phyloP scores from a whole-genome alignment of 1,284 basidiomycete species.

The Hortiboletus rubellus region DNA sequence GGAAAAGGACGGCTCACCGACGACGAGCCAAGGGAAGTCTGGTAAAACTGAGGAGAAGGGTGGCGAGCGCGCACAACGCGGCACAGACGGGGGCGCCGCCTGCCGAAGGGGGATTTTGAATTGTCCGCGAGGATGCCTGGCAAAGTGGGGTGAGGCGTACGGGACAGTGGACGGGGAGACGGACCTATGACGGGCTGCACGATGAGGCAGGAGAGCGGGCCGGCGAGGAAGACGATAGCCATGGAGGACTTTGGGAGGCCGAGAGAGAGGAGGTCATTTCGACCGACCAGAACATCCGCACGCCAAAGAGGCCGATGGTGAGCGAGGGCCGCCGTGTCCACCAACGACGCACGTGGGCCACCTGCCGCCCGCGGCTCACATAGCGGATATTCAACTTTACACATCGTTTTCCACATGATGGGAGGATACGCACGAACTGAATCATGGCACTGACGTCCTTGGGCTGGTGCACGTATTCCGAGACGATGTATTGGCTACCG shows the following conservation, averaged over 20 bases:
- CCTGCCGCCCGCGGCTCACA: no score
- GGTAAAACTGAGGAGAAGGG: conserved; percentile 86
- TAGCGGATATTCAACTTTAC: no score
- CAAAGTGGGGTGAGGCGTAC: not conserved
- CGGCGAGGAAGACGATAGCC: conserved; percentile 92
- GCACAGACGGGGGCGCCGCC: conserved; percentile 74
- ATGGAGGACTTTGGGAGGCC: conserved; percentile 87
- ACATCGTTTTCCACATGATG: not conserved
- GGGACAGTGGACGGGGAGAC: not conserved
- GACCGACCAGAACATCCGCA: conserved; percentile 87
- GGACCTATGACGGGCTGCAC: conserved; percentile 87
- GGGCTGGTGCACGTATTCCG: conserved; percentile 63
- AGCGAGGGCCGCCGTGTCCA: conserved; percentile 69
- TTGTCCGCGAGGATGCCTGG: conserved; percentile 80
- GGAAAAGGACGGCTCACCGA: not conserved
- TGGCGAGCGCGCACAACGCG: conserved; percentile 66
- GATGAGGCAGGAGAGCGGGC: conserved; percentile 87
- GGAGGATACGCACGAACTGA: conserved; percentile 48
- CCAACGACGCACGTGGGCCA: conserved; percentile 49
- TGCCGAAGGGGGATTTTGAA: conserved; percentile 81
- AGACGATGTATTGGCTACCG: conserved; percentile 87
- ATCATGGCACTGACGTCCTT: conserved; percentile 85
- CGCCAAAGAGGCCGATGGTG: conserved; percentile 77
- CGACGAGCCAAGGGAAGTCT: conserved; percentile 40
- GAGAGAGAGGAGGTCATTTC: conserved; percentile 91